Evolutionary conservation across 768 basidiomycete genomes (phyloP).

Genomic region (Grammothele lineata): DNA sequence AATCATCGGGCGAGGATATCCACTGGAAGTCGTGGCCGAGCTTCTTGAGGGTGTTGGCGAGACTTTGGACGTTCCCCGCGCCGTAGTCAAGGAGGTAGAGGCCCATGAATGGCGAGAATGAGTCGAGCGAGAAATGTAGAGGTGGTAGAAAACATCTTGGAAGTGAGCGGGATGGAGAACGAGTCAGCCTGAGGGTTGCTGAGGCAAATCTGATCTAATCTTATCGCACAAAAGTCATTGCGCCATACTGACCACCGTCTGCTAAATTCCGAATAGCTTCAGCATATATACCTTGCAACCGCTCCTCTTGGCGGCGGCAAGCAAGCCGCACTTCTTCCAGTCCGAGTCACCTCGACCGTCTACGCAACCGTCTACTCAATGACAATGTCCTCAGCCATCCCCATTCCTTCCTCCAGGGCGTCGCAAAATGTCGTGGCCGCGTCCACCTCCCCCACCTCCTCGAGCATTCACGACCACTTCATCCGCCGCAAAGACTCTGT

Average conservation of each 20-base stretch:
- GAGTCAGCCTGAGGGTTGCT: too few species aligned
- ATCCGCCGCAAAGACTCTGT: conserved; percentile 30
- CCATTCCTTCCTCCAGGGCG: conserved; percentile 31
- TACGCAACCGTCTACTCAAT: too few species aligned
- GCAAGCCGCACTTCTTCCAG: too few species aligned
- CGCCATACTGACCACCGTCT: conserved; percentile 5
- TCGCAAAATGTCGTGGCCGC: conserved; percentile 40
- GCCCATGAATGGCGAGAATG: conserved; percentile 34
- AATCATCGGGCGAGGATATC: conserved; percentile 79
- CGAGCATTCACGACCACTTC: conserved; percentile 44
- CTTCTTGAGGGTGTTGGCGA: conserved; percentile 84
- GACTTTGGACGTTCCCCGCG: conserved; percentile 90
- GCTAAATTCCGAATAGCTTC: background rate
- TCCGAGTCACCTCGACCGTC: too few species aligned
- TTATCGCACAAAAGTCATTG: conserved; percentile 1
- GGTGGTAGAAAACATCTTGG: conserved; percentile 10
- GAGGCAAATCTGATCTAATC: conserved; percentile 19
- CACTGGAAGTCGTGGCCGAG: conserved; percentile 88
- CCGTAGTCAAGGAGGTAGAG: conserved; percentile 96
- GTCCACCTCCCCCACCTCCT: conserved; percentile 48
- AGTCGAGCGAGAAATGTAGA: too few species aligned
- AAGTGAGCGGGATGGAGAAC: background rate
- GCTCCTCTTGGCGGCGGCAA: too few species aligned
- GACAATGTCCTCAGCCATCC: conserved; percentile 46
- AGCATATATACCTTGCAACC: too few species aligned